phyloP scores from a whole-genome alignment of 768 basidiomycete genomes.

The Paxillus involutus region DNA sequence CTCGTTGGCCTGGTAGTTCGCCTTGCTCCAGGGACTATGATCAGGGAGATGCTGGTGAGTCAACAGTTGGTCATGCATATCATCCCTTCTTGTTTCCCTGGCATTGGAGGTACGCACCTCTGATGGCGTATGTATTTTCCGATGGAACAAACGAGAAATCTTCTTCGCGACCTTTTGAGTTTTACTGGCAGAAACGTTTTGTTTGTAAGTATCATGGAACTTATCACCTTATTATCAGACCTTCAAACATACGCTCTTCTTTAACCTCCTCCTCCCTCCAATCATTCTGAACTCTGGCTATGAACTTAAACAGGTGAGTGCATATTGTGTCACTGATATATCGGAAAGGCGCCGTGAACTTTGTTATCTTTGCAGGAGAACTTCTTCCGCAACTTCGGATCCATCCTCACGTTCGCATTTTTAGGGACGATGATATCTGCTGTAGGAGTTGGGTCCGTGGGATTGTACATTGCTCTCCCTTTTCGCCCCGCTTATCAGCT shows the following conservation, averaged over 20 bases:
- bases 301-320: slow-evolving; percentile 87
- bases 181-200: background rate
- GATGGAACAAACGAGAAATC: background rate
- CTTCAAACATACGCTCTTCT: slow-evolving; percentile 96
- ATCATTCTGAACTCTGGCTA: slow-evolving; percentile 99
- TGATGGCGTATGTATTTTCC: background rate
- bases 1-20: slow-evolving; percentile 89
- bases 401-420: slow-evolving; percentile 92
- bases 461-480: background rate
- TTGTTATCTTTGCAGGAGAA: slow-evolving; percentile 63
- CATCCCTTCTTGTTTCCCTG: background rate
- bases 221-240: slow-evolving; percentile 52
- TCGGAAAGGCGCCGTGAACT: background rate
- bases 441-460: slow-evolving; percentile 87
- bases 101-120: background rate
- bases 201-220: background rate
- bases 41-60: slow-evolving; percentile 96
- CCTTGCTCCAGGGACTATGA: slow-evolving; percentile 89
- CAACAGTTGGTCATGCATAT: background rate
- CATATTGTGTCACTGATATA: background rate
- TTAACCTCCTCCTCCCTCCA: slow-evolving; percentile 96
- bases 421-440: slow-evolving; percentile 95
- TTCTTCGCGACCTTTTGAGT: background rate
- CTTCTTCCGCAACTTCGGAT: slow-evolving; percentile 98
- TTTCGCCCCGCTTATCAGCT: slow-evolving; percentile 41